phyloP scores from a whole-genome alignment of 176 grass and related monocot species.

The Dendrocalamus sinicus region DNA sequence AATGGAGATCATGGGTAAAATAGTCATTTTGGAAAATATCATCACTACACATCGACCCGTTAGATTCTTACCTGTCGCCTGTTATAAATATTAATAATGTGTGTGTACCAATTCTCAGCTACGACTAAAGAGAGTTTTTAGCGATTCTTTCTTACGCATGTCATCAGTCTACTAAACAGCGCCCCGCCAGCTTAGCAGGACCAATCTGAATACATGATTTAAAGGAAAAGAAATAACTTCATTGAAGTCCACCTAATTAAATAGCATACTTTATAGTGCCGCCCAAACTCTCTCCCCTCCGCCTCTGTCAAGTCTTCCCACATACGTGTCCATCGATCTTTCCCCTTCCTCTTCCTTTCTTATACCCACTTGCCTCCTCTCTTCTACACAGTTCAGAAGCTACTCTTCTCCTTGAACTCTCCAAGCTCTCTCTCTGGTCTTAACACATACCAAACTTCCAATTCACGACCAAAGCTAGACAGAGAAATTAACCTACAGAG shows the following conservation, averaged over 20 bases:
- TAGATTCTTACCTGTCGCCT: constrained; percentile 9
- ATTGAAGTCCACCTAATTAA: neutral
- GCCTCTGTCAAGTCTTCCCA: constrained; percentile 41
- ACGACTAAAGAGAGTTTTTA: neutral
- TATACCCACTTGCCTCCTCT: constrained; percentile 48
- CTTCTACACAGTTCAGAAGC: constrained; percentile 47
- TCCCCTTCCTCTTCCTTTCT: constrained; percentile 43
- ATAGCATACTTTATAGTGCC: constrained; percentile 35
- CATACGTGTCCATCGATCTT: constrained; percentile 21
- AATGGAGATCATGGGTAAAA: neutral
- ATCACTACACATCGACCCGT: rapidly evolving
- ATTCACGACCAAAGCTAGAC: neutral
- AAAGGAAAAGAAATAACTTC: neutral
- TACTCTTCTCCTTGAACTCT: constrained; percentile 30
- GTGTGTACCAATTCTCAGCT: neutral
- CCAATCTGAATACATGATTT: neutral
- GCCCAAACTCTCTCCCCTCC: constrained; percentile 47
- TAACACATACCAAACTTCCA: neutral
- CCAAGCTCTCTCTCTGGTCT: neutral
- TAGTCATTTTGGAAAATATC: neutral
- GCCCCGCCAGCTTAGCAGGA: constrained; percentile 1
- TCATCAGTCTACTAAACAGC: neutral
- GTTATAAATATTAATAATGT: constrained; percentile 2
- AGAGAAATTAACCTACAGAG: neutral
- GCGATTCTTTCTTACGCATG: neutral